Base-by-base conservation (phyloP, 805 yeast species). In the Hanseniaspora pseudoguilliermondii region DNA sequence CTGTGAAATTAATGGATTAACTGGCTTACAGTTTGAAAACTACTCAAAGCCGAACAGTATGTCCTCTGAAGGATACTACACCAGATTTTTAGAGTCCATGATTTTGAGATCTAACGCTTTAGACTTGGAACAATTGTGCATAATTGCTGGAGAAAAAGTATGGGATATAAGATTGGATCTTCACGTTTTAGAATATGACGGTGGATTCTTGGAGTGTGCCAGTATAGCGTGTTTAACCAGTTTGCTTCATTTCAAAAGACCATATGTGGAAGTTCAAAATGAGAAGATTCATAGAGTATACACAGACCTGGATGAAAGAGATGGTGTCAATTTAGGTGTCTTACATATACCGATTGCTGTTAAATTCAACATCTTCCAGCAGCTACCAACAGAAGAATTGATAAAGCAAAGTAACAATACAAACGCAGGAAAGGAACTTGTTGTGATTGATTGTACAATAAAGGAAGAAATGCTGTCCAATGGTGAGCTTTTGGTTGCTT, bases 101-200 rank as follows among this genome's bases (percentile, higher is more conserved):
- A 83, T 93, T 48, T 78, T 95, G 64, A 76, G 96, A 65, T 85
- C 96, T 1, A 86, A 86, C 59, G 95, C 97, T 0, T 71, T 93
- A 47, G 98, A 93, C 69, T 75, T 91, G 43, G 98, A 93, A 67
- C 80, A 87, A 49, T 71, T 93, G 47, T 91, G 97, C 71, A 87
- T 93, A 47, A 79, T 86, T 23, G 95, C 96, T 0, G 97, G 97
- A 2, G 77, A 81, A 54, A 83, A 87, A 60, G 89, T 95, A 65
- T 93, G 98, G 98, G 76, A 82, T 56, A 74, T 93, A 13, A 77
- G 95, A 57, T 97, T 95, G 0, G 97, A 90, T 65, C 80, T 93
- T 18, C 95, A 89, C 64, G 86, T 86, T 63, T 70, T 93, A 57
- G 84, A 89, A 65, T 88, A 81, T 64, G 98, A 93, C 69, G 98